Conservation (phyloP, 2,329 filamentous ascomycete species). For the Penicillium palitans region DNA sequence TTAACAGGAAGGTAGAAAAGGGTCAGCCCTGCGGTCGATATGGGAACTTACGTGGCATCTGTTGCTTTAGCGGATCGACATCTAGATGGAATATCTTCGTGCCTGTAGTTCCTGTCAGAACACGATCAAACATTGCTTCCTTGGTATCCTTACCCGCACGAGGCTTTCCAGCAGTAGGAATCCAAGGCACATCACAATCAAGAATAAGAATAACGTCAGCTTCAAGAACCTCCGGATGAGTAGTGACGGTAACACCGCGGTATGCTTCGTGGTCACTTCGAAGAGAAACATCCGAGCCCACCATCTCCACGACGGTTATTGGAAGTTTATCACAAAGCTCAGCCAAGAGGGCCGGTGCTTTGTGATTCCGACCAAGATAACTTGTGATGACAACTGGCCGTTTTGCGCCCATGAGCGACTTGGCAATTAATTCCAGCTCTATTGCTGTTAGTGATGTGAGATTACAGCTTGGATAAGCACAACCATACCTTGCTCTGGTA, state of each 20-base stretch:
- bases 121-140: rapidly evolving
- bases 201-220: constrained; percentile 82
- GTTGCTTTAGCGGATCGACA: constrained; percentile 65
- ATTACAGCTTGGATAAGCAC: rapidly evolving
- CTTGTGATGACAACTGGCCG: constrained; percentile 51
- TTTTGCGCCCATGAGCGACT: constrained; percentile 45
- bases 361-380: constrained; percentile 49
- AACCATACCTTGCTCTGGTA: constrained; percentile 14
- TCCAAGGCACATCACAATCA: constrained; percentile 90
- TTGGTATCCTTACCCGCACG: constrained; percentile 4
- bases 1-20: constrained; percentile 26
- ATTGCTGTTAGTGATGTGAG: neutral
- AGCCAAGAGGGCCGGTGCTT: constrained; percentile 44
- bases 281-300: constrained; percentile 50
- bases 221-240: constrained; percentile 67
- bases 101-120: constrained; percentile 31
- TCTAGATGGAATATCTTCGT: constrained; percentile 65
- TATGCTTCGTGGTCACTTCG: constrained; percentile 52
- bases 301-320: constrained; percentile 51
- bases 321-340: constrained; percentile 49
- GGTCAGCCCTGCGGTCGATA: constrained; percentile 30
- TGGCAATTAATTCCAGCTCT: constrained; percentile 41
- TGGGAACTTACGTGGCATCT: constrained; percentile 70
- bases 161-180: constrained; percentile 68
- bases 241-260: constrained; percentile 70